Conservation (phyloP, 2,329 filamentous ascomycete species). For the Penicillium olsonii region DNA sequence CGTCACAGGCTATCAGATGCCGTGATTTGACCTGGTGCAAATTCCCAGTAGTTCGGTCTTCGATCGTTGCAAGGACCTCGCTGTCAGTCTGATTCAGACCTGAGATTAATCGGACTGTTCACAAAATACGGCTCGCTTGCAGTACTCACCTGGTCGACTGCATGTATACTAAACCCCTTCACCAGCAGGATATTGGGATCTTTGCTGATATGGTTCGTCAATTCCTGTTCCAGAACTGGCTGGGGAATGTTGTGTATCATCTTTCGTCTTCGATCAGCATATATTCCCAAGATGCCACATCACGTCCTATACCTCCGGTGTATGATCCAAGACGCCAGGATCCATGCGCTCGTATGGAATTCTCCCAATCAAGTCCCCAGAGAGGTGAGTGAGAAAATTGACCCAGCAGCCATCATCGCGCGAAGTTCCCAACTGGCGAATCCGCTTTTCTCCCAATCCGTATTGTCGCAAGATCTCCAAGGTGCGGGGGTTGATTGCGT, state of each 20-base stretch:
- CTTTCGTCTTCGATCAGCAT: background rate
- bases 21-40: conserved; percentile 30
- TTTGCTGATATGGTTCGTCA: conserved; percentile 1
- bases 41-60: conserved; percentile 3
- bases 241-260: conserved; percentile 18
- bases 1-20: conserved; percentile 42
- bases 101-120: background rate
- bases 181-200: conserved; percentile 2
- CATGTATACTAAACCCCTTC: conserved; percentile 10
- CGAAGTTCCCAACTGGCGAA: conserved; percentile 33
- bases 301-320: conserved; percentile 30
- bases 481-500: conserved; percentile 26
- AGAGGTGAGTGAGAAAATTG: conserved; percentile 40
- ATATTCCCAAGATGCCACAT: no score
- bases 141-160: conserved; percentile 3
- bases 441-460: conserved; percentile 15
- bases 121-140: background rate
- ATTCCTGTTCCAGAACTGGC: conserved; percentile 11
- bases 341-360: conserved; percentile 33
- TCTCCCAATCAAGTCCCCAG: conserved; percentile 34
- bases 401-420: conserved; percentile 39
- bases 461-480: conserved; percentile 26
- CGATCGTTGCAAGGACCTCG: conserved; percentile 3
- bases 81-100: background rate
- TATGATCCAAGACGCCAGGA: conserved; percentile 31